Evolutionary conservation across 1,284 basidiomycete species (phyloP).

Genomic region (Earliella scabrosa): DNA sequence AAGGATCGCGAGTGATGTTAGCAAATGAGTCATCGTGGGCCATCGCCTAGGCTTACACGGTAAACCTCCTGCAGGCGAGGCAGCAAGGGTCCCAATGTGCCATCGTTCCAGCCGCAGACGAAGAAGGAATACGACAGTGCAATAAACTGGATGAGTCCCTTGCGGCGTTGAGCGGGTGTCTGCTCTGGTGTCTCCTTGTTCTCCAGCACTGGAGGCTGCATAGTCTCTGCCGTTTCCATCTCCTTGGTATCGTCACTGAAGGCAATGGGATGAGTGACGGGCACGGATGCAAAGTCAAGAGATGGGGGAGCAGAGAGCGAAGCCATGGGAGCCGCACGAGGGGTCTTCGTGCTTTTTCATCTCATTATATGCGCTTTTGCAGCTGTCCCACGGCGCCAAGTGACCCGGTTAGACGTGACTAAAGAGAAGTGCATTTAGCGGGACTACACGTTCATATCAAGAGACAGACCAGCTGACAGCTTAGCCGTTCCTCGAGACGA

Average conservation of each 20-base stretch:
- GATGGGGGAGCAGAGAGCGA: neutral
- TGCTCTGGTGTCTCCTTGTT: neutral
- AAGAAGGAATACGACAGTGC: conserved; percentile 47
- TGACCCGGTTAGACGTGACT: no score
- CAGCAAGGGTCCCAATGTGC: conserved; percentile 60
- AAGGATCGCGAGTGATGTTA: neutral
- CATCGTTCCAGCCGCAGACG: conserved; percentile 65
- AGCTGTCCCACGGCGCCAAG: neutral
- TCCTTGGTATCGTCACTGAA: neutral
- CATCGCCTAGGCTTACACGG: conserved; percentile 37
- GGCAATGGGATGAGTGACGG: no score
- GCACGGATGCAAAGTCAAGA: no score
- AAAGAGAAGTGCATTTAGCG: neutral
- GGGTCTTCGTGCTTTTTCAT: no score
- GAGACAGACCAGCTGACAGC: no score
- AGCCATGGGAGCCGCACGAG: neutral
- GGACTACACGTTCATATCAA: neutral
- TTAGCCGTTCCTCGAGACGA: no score
- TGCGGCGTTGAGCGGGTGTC: conserved; percentile 21
- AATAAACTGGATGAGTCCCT: conserved; percentile 40
- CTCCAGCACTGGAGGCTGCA: neutral
- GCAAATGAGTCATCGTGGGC: neutral
- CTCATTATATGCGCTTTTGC: no score
- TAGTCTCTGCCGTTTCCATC: neutral
- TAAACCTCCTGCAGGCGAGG: conserved; percentile 61